Evolutionary conservation across 176 grass and related monocot species (phyloP).

Genomic region (Canna indica): DNA sequence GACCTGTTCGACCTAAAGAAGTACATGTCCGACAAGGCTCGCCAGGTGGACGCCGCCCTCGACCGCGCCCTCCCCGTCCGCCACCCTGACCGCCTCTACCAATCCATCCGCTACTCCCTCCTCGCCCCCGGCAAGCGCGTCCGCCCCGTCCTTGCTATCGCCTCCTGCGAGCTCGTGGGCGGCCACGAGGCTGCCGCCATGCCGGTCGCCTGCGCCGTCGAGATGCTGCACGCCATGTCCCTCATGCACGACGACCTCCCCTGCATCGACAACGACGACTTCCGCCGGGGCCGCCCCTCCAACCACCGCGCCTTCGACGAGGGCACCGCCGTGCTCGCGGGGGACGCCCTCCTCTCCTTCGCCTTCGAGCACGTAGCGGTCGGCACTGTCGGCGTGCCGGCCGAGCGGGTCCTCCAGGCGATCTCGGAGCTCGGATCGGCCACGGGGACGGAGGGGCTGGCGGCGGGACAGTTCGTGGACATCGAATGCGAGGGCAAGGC

Average conservation of each 20-base stretch:
- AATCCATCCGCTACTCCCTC: conserved; percentile 50
- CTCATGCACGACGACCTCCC: conserved; percentile 60
- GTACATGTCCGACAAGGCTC: conserved; percentile 27
- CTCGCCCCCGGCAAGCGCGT: conserved; percentile 53
- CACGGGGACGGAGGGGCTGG: conserved; percentile 21
- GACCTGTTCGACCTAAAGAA: conserved; percentile 25
- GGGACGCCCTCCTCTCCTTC: conserved; percentile 38
- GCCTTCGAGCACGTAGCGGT: conserved; percentile 38
- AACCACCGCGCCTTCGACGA: conserved; percentile 42
- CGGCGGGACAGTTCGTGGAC: conserved; percentile 31
- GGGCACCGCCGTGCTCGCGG: conserved; percentile 31
- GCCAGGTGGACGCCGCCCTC: conserved; percentile 29
- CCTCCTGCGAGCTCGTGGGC: conserved; percentile 48
- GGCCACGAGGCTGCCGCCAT: not conserved
- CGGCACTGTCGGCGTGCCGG: not conserved
- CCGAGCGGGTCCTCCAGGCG: conserved; percentile 23
- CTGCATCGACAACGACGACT: conserved; percentile 50
- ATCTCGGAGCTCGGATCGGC: conserved; percentile 34
- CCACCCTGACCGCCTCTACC: not conserved
- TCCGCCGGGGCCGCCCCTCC: conserved; percentile 27
- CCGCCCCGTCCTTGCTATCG: conserved; percentile 34
- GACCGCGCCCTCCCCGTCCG: conserved; percentile 17
- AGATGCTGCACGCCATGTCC: conserved; percentile 47
- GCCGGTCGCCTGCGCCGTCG: conserved; percentile 37
- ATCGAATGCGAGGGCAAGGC: conserved; percentile 21